Base-by-base conservation (phyloP, 805 yeast species). In the Hanseniaspora guilliermondii region DNA sequence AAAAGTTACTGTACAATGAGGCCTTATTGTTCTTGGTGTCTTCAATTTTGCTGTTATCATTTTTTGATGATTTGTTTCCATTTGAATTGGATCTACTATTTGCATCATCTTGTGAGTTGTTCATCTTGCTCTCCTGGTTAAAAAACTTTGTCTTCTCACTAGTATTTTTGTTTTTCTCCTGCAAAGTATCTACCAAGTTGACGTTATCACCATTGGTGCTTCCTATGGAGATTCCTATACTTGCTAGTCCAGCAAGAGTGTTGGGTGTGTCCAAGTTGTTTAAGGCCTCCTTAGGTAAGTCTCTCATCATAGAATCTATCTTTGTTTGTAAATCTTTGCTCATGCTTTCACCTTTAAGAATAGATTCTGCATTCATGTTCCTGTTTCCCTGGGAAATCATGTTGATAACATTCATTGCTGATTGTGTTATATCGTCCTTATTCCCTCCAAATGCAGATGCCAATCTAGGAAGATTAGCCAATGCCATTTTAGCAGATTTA, bases 1-100 rank as follows among this genome's bases (percentile, higher is more conserved):
- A 36, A 45, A 60, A 4, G 58, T 42, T 17, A n/a, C 9, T 32
- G 11, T 36, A 37, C 37, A 36, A 19, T 7, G 58, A 27, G 52
- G 57, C 22, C 60, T 57, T 17, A 44, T 53, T 42, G 58, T 58
- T 39, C 54, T 57, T 40, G 52, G 54, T 33, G 59, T 62, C 39
- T 2, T 53, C 49, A 57, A 36, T 59, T 64, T 55, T 55, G 63
- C 54, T 36, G 60, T 50, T 39, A 59, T 58, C 56, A 60, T 53
- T 55, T 55, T 57, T 33, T 65, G 53, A 27, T 65, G 55, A 53
- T 60, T 57, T 50, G 62, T 45, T 55, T 62, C 33, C 40, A 58
- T 19, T 52, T 57, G 32, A 30, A 57, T 41, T 53, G 55, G 47
- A 44, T 37, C 45, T 42, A 19, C 19, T 41, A 22, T 45, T 30